Evolutionary conservation across 2,329 filamentous ascomycete species (phyloP).

Genomic region (Akanthomyces uredinophilus): DNA sequence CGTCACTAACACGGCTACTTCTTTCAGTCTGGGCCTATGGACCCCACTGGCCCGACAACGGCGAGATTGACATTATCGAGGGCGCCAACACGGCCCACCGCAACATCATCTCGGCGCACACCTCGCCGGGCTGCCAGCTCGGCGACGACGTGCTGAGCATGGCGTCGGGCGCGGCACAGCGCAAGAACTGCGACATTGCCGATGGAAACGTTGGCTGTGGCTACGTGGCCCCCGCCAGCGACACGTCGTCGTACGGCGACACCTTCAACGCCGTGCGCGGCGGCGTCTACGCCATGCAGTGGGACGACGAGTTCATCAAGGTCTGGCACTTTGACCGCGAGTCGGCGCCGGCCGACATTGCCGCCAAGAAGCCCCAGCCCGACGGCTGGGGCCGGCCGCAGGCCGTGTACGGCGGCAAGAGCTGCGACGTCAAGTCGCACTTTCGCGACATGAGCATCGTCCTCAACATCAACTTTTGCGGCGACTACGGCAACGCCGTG

Average conservation of each 20-base stretch:
- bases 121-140: slow-evolving; percentile 33
- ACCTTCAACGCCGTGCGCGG: slow-evolving; percentile 62
- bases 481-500: slow-evolving; percentile 55
- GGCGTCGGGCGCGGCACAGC: slow-evolving; percentile 10
- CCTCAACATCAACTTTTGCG: slow-evolving; percentile 70
- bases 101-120: slow-evolving; percentile 61
- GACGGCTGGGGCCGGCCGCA: slow-evolving; percentile 62
- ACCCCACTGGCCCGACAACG: slow-evolving; percentile 54
- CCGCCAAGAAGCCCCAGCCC: slow-evolving; percentile 54
- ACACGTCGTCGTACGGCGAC: slow-evolving; percentile 51
- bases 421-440: slow-evolving; percentile 60
- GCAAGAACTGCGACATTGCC: slow-evolving; percentile 33
- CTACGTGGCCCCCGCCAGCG: slow-evolving; percentile 34
- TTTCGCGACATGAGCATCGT: slow-evolving; percentile 69
- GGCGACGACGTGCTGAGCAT: slow-evolving; percentile 9
- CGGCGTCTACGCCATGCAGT: slow-evolving; percentile 67
- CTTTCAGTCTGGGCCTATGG: slow-evolving; percentile 48
- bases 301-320: slow-evolving; percentile 62
- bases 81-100: slow-evolving; percentile 57
- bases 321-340: slow-evolving; percentile 73
- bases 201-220: slow-evolving; percentile 40
- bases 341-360: slow-evolving; percentile 61
- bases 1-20: slow-evolving; percentile 6
- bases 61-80: slow-evolving; percentile 68
- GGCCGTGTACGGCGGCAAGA: slow-evolving; percentile 59